Evolutionary conservation across 495 filamentous ascomycete species (phyloP).

Genomic region (Hypoxylon fragiforme): DNA sequence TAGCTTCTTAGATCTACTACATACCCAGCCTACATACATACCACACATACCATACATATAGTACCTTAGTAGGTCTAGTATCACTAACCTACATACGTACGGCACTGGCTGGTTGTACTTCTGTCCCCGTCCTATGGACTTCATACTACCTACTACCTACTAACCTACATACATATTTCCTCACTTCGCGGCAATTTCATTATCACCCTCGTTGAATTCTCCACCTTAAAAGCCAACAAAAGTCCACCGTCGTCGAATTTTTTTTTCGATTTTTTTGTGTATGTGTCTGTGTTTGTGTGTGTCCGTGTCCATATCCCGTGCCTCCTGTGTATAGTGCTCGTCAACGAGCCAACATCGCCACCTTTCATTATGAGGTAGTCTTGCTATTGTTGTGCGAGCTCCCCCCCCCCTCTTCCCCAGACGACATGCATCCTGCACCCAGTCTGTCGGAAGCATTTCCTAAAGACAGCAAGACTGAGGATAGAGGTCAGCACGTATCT

Average conservation of each 20-base stretch:
- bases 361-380: constrained; percentile 43
- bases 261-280: background rate
- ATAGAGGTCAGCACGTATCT: constrained; percentile 40
- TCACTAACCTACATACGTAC: constrained; percentile 9
- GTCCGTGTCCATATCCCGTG: background rate
- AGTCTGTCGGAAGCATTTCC: constrained; percentile 49
- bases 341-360: constrained; percentile 30
- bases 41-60: too few relatives aligned
- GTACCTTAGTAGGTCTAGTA: too few relatives aligned
- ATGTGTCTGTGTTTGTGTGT: background rate
- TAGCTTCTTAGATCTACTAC: constrained; percentile 6
- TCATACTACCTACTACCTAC: constrained; percentile 16
- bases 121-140: background rate
- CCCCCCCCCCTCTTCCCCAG: too few relatives aligned
- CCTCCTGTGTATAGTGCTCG: constrained; percentile 19
- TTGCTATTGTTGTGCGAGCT: constrained; percentile 34
- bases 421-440: constrained; percentile 51
- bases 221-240: constrained; percentile 11
- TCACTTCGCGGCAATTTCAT: constrained; percentile 31
- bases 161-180: constrained; percentile 26
- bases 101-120: constrained; percentile 9
- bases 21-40: constrained; percentile 5
- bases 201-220: constrained; percentile 31
- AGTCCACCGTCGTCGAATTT: constrained; percentile 18
- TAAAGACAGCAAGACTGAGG: constrained; percentile 46